Conservation (phyloP, 2,329 filamentous ascomycete genomes). For the Ophioceras dolichostomum region DNA sequence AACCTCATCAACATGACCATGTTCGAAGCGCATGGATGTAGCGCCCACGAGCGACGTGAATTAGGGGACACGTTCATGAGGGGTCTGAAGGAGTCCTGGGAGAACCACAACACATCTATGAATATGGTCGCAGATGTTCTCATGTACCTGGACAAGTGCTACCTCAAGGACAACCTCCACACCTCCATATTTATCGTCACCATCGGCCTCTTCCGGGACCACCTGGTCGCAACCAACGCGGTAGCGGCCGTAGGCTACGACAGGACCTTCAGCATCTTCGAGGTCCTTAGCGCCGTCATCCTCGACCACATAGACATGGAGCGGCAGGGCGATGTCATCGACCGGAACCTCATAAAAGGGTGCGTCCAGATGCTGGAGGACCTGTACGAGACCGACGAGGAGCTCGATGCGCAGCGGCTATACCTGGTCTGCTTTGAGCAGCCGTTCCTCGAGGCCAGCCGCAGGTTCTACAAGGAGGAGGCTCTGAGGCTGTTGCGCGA, state of each 20-base stretch:
- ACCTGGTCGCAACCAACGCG: conserved; percentile 47
- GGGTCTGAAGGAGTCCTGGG: conserved; percentile 67
- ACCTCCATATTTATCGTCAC: conserved; percentile 74
- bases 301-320: conserved; percentile 91
- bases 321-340: conserved; percentile 77
- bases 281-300: conserved; percentile 69
- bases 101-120: conserved; percentile 85
- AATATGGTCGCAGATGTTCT: conserved; percentile 64
- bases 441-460: conserved; percentile 59
- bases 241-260: conserved; percentile 12
- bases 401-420: conserved; percentile 66
- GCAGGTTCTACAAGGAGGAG: conserved; percentile 63
- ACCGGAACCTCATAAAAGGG: conserved; percentile 68
- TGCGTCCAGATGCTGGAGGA: conserved; percentile 84
- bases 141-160: conserved; percentile 93
- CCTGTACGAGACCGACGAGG: conserved; percentile 70
- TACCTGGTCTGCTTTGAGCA: conserved; percentile 78
- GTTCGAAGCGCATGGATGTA: conserved; percentile 41
- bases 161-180: conserved; percentile 54
- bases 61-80: conserved; percentile 76
- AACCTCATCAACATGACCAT: conserved; percentile 51
- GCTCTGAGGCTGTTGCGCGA: conserved; percentile 63
- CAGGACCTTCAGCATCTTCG: conserved; percentile 38
- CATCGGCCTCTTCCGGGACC: conserved; percentile 79
- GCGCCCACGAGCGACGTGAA: conserved; percentile 65